Conservation (phyloP, 768 basidiomycete genomes). For the Termitomyces sp. region DNA sequence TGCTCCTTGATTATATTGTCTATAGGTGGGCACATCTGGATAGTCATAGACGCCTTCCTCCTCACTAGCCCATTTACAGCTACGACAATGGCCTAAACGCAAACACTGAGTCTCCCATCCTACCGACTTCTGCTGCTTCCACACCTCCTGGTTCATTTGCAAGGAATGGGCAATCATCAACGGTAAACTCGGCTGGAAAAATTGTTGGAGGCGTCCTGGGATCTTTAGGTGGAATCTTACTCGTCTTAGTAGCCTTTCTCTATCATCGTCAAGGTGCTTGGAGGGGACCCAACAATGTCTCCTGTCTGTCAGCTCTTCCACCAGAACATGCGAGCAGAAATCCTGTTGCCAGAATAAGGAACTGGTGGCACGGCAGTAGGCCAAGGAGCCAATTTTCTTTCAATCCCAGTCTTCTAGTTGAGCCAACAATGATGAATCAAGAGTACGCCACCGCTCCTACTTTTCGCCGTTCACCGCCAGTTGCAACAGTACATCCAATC, state of each 20-base stretch:
- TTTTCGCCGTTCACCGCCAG: slow-evolving; percentile 11
- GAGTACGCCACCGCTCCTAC: neutral
- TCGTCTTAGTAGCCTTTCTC: slow-evolving; percentile 18
- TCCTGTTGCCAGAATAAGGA: neutral
- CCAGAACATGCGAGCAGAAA: neutral
- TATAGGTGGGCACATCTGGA: slow-evolving; percentile 28
- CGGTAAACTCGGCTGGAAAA: slow-evolving; percentile 7
- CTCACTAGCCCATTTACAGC: neutral
- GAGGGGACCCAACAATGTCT: slow-evolving; percentile 2
- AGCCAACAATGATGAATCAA: slow-evolving; percentile 8
- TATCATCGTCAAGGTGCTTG: slow-evolving; percentile 17
- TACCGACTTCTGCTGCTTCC: neutral
- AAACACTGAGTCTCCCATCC: neutral
- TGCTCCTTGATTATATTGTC: slow-evolving; percentile 34
- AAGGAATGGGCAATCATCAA: neutral
- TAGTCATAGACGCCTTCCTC: neutral
- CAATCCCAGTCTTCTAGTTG: slow-evolving; percentile 23
- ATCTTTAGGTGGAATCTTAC: slow-evolving; percentile 18
- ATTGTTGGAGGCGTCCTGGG: slow-evolving; percentile 27
- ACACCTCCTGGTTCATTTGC: neutral
- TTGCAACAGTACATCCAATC: slow-evolving; percentile 13
- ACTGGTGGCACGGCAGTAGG: slow-evolving; percentile 1
- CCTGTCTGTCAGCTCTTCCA: neutral
- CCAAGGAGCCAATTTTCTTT: slow-evolving; percentile 19
- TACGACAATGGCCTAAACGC: slow-evolving; percentile 7